Evolutionary conservation across 2,329 filamentous ascomycete genomes (phyloP).

Genomic region (Cryphonectria naterciae): DNA sequence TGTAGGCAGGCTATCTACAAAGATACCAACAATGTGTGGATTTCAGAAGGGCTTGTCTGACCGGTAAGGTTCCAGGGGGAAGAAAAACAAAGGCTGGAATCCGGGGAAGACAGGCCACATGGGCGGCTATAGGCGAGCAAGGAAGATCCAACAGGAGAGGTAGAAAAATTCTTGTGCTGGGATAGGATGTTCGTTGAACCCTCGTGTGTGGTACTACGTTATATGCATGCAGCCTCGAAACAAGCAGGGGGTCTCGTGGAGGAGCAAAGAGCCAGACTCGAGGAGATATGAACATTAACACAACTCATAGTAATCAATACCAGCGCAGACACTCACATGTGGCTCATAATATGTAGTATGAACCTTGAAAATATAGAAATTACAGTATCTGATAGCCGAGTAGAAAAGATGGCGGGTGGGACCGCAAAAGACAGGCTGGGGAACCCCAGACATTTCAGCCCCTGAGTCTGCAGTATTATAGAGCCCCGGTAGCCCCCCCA

Average conservation of each 20-base stretch:
- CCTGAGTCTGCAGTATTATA: background rate
- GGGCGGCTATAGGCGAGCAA: background rate
- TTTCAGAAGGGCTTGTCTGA: background rate
- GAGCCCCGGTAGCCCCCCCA: slow-evolving; percentile 2
- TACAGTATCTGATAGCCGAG: background rate
- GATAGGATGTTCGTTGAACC: background rate
- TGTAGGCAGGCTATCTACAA: background rate
- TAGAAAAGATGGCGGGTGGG: background rate
- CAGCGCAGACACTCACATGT: too few species aligned
- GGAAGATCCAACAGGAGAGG: background rate
- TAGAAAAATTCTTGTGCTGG: background rate
- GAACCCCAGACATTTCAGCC: background rate
- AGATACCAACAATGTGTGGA: background rate
- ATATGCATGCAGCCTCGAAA: background rate
- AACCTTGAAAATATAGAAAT: background rate
- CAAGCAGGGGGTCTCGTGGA: background rate
- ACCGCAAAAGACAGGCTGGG: background rate
- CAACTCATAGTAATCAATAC: too few species aligned
- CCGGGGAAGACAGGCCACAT: background rate
- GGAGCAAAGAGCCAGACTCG: background rate
- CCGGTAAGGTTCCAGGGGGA: background rate
- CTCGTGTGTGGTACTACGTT: background rate
- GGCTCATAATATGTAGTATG: background rate
- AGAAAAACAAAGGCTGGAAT: background rate
- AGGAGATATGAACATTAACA: background rate